These are phyloP conservation scores for Hypoxylon cercidicola DNA, from an alignment of 495 filamentous ascomycete genomes.

Conservation along the genomic window DNA sequence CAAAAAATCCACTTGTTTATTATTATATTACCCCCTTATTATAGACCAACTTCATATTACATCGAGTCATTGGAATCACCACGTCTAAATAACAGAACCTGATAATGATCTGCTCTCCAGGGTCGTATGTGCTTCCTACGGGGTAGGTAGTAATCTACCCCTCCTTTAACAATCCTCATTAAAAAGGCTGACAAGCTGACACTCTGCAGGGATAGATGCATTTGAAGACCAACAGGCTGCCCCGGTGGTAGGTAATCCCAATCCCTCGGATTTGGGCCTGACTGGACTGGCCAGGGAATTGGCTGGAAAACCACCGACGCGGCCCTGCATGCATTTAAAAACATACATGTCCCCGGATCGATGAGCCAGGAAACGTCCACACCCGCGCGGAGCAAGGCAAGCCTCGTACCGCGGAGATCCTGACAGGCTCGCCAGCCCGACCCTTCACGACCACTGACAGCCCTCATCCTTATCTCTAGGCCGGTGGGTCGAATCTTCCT, in stretches of 20 bases:
- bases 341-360: conserved; percentile 18
- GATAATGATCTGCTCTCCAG: no score
- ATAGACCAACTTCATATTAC: neutral
- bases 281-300: conserved; percentile 14
- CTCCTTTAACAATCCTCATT: conserved; percentile 1
- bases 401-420: conserved; percentile 37
- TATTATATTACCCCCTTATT: conserved; percentile 1
- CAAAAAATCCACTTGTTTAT: conserved; percentile 6
- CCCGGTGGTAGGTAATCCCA: conserved; percentile 15
- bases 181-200: conserved; percentile 26
- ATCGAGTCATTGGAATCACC: conserved; percentile 5
- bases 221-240: conserved; percentile 2
- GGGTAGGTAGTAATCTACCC: conserved; percentile 1
- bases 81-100: no score
- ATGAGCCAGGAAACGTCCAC: conserved; percentile 8
- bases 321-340: conserved; percentile 7
- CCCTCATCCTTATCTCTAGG: conserved; percentile 38
- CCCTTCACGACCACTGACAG: conserved; percentile 32
- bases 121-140: no score
- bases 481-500: conserved; percentile 16
- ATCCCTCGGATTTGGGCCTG: conserved; percentile 16
- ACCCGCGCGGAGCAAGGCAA: conserved; percentile 16
- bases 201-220: conserved; percentile 21
- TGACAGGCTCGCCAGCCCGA: neutral
- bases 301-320: neutral